Evolutionary conservation across 2,329 filamentous ascomycete genomes (phyloP), one percentile per base, ranked within the genome.

Genomic region (Acrocalymma vagum): DNA sequence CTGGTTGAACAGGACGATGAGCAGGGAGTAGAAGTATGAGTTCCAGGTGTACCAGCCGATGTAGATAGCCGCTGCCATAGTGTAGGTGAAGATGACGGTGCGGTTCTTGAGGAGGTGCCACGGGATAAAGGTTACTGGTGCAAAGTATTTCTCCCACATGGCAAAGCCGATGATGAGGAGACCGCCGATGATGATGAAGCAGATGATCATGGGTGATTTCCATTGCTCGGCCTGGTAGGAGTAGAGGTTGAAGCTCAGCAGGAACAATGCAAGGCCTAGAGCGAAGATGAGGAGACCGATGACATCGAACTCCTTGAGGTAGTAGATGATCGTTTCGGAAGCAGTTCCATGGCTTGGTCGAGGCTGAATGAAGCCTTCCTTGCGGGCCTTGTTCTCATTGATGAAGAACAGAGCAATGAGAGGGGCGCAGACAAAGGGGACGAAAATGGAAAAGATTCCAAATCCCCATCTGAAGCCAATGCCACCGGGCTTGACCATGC

Each of bases 401-500:
- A 76, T 60, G 49, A 9, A 52, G 47, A 88, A 74, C 4, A 87
- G 71, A n/a, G 74, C 58, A 14, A 81, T 79, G n/a, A 90, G 71
- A 0, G 86, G 86, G 4, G 83, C 51, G 18, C 78, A 79, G 11
- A 86, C 76, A 29, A 78, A 67, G 1, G 85, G 85, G 3, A 83
- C 72, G 43, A 89, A 73, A 49, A 90, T 84, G 27, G 80, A 73
- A 62, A 86, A 88, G 54, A 79, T 76, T 15, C 84, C 86, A 55
- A 84, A 88, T 2, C 76, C 83, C 86, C 86, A 90, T 29, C 80
- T 77, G 78, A 81, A 87, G 6, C 77, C 72, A 3, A 78, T 74
- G 0, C 75, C 67, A 6, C 51, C 53, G 2, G 26, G 18, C 17
- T 84, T 72, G 31, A 84, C 77, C 2, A 74, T 74, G 6, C 48